A percentile compares a stretch with the other conserved stretches of the same genome.
Evolutionary conservation across 129 eudicot species (phyloP).

Genomic region (Calendula officinalis): DNA sequence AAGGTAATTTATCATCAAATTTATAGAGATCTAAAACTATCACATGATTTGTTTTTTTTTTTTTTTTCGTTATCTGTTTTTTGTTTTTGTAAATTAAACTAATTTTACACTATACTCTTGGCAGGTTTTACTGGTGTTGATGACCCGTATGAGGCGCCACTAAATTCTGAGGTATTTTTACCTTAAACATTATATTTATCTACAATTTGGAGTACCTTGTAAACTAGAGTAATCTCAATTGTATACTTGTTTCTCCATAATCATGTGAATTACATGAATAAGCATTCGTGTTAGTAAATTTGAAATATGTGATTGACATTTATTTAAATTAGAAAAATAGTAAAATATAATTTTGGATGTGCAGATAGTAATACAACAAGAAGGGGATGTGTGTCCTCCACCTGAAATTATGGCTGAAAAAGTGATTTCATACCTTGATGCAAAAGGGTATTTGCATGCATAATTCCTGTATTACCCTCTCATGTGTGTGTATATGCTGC

Average conservation of each 20-base stretch:
- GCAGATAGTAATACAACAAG: conserved; percentile 72
- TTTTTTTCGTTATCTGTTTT: neutral
- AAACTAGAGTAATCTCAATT: conserved; percentile 7
- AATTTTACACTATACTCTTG: conserved; percentile 14
- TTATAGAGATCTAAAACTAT: neutral
- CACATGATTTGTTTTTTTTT: neutral
- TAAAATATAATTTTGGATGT: conserved; percentile 6
- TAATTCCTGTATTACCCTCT: conserved; percentile 20
- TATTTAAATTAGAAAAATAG: neutral
- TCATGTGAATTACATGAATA: neutral
- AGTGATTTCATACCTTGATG: conserved; percentile 67
- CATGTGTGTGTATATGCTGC: conserved; percentile 3
- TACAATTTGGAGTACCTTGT: conserved; percentile 2
- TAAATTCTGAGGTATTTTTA: conserved; percentile 68
- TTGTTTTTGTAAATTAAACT: neutral
- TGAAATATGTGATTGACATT: neutral
- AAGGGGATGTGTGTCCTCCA: conserved; percentile 52
- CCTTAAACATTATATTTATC: neutral
- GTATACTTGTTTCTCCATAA: neutral
- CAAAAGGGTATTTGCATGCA: conserved; percentile 70
- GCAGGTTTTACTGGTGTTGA: conserved; percentile 96
- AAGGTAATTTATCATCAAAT: conserved; percentile 42
- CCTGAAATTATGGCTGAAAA: conserved; percentile 68
- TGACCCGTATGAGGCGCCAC: conserved; percentile 90
- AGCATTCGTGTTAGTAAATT: neutral